Evolutionary conservation across 495 filamentous ascomycete species (phyloP).

Genomic region (Neurospora tetrasperma): DNA sequence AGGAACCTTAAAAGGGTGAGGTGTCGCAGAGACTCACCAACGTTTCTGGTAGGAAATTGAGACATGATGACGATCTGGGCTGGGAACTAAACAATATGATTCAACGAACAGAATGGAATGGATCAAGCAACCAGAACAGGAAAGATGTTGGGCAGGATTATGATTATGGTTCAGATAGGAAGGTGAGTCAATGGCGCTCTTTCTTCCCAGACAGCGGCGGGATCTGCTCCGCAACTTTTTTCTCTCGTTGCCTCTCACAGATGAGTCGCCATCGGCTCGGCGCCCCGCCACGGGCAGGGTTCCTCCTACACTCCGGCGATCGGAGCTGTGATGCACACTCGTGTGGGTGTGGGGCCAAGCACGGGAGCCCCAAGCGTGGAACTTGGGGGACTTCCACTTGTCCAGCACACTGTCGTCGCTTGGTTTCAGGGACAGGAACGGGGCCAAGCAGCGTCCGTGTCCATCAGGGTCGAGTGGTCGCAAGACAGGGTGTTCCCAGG

Average conservation of each 20-base stretch:
- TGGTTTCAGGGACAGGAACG: background rate
- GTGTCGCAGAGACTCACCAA: slow-evolving; percentile 28
- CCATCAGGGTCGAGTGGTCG: background rate
- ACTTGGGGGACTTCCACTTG: background rate
- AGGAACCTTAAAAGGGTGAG: background rate
- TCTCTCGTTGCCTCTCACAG: background rate
- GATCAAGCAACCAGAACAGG: background rate
- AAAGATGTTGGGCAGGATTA: background rate
- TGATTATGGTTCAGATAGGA: background rate
- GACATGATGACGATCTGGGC: slow-evolving; percentile 18
- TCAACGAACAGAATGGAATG: background rate
- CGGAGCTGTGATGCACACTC: background rate
- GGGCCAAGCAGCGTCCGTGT: background rate
- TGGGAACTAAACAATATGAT: background rate
- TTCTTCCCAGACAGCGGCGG: background rate
- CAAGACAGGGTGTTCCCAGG: background rate
- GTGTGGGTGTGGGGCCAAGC: background rate
- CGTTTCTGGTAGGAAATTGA: slow-evolving; percentile 42
- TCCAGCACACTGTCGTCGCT: background rate
- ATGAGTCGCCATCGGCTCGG: background rate
- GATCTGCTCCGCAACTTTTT: background rate
- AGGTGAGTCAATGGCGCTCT: background rate
- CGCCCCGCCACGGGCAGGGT: background rate
- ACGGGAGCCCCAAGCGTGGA: background rate
- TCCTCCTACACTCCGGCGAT: background rate